Conservation (phyloP, 306 rosid species). For the Malus domestica region ASM211411v1 NC_041789.1:28869001-28869500, state of each 20-base stretch:
- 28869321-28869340: no score
- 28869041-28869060: slow-evolving; percentile 17
- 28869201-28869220: background rate
- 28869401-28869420: no score
- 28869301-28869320: no score
- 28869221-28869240: background rate
- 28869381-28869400: background rate
- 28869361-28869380: background rate
- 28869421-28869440: no score
- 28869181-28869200: background rate
- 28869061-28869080: slow-evolving; percentile 3
- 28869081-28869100: slow-evolving; percentile 2
- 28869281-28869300: no score
- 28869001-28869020: background rate
- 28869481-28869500: no score
- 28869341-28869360: no score
- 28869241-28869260: no score
- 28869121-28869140: background rate
- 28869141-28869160: background rate
- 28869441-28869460: no score
- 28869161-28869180: background rate
- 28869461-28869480: no score
- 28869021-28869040: slow-evolving; percentile 11
- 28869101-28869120: slow-evolving; percentile 8
- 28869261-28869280: no score